These are phyloP conservation scores for Odontarrhena argentea DNA, from an alignment of 345 rosid genomes.

Conservation along the genomic window DNA sequence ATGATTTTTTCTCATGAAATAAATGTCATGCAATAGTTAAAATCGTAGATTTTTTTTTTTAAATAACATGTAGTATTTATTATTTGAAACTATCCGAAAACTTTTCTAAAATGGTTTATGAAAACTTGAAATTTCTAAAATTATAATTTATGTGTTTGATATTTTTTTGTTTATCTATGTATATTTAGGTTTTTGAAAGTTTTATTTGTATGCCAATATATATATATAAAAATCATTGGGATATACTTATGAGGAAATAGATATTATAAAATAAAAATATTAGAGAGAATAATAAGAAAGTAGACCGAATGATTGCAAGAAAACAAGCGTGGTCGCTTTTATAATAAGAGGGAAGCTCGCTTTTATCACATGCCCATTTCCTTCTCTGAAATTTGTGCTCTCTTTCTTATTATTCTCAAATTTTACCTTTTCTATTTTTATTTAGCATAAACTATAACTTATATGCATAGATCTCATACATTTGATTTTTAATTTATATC, in stretches of 20 bases:
- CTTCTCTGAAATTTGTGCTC: constrained; percentile 31
- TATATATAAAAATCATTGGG: background rate
- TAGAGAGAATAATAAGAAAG: constrained; percentile 50
- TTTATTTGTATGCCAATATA: too few relatives aligned
- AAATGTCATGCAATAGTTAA: too few relatives aligned
- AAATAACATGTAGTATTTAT: too few relatives aligned
- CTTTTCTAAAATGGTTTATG: too few relatives aligned
- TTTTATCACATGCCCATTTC: constrained; percentile 74
- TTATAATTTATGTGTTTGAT: too few relatives aligned
- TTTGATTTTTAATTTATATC: background rate
- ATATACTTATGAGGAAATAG: constrained; percentile 19
- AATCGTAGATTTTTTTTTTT: too few relatives aligned
- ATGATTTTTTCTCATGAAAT: too few relatives aligned
- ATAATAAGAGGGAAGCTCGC: constrained; percentile 58
- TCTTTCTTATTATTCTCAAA: constrained; percentile 30
- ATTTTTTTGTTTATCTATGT: too few relatives aligned
- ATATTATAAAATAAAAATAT: constrained; percentile 2
- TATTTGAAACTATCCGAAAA: too few relatives aligned
- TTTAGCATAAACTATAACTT: background rate
- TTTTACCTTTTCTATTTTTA: constrained; percentile 20
- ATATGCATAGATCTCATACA: constrained; percentile 21
- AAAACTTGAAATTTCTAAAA: too few relatives aligned
- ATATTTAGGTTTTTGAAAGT: too few relatives aligned
- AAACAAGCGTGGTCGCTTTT: constrained; percentile 94
- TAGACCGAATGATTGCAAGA: constrained; percentile 82